phyloP scores from a whole-genome alignment of 23 red algal species.

The Gracilaria gracilis region DNA sequence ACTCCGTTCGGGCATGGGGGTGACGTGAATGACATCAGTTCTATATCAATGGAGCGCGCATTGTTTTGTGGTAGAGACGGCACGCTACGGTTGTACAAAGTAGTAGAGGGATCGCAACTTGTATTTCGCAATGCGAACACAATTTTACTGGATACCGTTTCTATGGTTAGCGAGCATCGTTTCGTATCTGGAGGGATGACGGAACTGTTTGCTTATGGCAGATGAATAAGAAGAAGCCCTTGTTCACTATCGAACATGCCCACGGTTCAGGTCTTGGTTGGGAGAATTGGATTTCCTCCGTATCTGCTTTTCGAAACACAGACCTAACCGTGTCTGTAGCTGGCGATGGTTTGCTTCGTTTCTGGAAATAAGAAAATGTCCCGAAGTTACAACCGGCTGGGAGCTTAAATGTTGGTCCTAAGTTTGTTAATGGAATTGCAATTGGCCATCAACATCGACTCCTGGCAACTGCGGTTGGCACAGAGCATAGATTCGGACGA shows the following conservation, averaged over 20 bases:
- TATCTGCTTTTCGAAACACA: constrained; percentile 58
- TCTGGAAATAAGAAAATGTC: constrained; percentile 78
- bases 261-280: constrained; percentile 56
- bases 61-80: constrained; percentile 83
- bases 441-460: constrained; percentile 37
- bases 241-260: constrained; percentile 55
- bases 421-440: constrained; percentile 87
- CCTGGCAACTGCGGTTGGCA: constrained; percentile 73
- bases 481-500: constrained; percentile 89
- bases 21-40: constrained; percentile 54
- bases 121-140: constrained; percentile 75
- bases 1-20: constrained; percentile 89
- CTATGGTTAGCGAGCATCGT: constrained; percentile 67
- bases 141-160: constrained; percentile 78
- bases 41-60: constrained; percentile 63
- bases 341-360: constrained; percentile 68
- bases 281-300: constrained; percentile 68
- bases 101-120: constrained; percentile 89
- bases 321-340: constrained; percentile 77
- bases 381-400: constrained; percentile 39
- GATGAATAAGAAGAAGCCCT: constrained; percentile 81
- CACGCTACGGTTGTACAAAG: constrained; percentile 92
- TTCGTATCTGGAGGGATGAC: constrained; percentile 94
- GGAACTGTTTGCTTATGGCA: constrained; percentile 84
- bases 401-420: constrained; percentile 32